Conservation (phyloP, 2,329 filamentous ascomycete species). For the Rhinocladiella similis region DNA sequence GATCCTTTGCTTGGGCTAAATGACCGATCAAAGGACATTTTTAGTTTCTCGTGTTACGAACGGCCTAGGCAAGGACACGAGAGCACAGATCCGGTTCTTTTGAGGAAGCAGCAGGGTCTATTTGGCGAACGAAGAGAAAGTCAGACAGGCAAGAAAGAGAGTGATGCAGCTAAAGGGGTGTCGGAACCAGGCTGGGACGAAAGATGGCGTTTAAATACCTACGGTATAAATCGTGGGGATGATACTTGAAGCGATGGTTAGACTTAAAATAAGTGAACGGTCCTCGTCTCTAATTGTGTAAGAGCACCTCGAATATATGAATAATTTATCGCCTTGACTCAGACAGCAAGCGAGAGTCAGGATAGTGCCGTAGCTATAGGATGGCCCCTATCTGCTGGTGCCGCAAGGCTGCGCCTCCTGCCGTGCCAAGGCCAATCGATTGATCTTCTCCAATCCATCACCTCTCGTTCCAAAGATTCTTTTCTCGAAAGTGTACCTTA, state of each 20-base stretch:
- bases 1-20: conserved; percentile 3
- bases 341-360: too few relatives aligned
- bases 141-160: not conserved
- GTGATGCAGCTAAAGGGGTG: not conserved
- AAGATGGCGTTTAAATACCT: conserved; percentile 7
- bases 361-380: too few relatives aligned
- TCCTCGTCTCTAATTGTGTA: too few relatives aligned
- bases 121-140: not conserved
- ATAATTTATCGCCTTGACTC: too few relatives aligned
- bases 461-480: too few relatives aligned
- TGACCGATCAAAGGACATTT: conserved; percentile 18
- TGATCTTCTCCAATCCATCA: not conserved
- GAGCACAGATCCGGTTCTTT: conserved; percentile 27
- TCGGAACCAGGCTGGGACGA: not conserved
- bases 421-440: not conserved
- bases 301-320: too few relatives aligned
- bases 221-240: not conserved
- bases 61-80: conserved; percentile 36
- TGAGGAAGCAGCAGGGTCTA: conserved; percentile 25
- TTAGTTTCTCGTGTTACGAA: conserved; percentile 47
- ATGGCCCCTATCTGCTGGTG: too few relatives aligned
- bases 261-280: too few relatives aligned
- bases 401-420: not conserved
- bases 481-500: too few relatives aligned
- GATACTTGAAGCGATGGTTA: too few relatives aligned